Base-by-base conservation (phyloP, 495 filamentous ascomycete species). In the Geoglossum glabrum region DNA sequence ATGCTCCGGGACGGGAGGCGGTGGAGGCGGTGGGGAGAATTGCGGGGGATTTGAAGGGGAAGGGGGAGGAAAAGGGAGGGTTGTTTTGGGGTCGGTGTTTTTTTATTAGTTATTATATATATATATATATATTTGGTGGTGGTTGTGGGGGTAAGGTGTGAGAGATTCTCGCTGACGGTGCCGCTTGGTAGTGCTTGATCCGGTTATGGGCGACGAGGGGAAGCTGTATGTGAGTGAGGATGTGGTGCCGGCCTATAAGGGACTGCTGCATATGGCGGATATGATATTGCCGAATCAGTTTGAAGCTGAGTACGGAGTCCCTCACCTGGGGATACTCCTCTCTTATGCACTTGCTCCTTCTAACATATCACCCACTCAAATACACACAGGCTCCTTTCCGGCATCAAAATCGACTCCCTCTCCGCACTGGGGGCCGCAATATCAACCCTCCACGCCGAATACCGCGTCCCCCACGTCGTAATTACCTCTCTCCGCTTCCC, bases 171-270 rank as follows among this genome's bases (percentile, higher is more conserved):
- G 25, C 25, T 46, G 56, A 56, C 15, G 47, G 27, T 58, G 38
- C 11, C 33, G 13, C 19, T 38, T 26, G 19, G 62, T 54, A 83
- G 82, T 94, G n/a, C 74, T 98, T 47, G 92, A 98, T 67, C 92
- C 92, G 0, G 93, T 98, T 15, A 98, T 98, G 92, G 92, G 92
- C 47, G 92, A 98, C 65, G 85, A 94, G 64, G 93, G 87, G 34
- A 79, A 78, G 38, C 72, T 97, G 23, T 98, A 98, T 67, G 88
- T 98, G 50, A 84, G 79, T 25, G 80, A 88, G 59, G 86, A 92
- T 59, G 87, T 92, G 2, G 83, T 95, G 33, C 88, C 89, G 0
- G 86, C 83, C n/a, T 98, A 96, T 68, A 88, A 85, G 67, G 75
- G 73, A 15, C 71, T 93, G 51, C 72, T 95, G 43, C 70, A 70